Percentiles rank a stretch among this genome's conserved stretches.
Conservation (phyloP, 495 filamentous ascomycete species). For the Cryomyces minteri region DNA sequence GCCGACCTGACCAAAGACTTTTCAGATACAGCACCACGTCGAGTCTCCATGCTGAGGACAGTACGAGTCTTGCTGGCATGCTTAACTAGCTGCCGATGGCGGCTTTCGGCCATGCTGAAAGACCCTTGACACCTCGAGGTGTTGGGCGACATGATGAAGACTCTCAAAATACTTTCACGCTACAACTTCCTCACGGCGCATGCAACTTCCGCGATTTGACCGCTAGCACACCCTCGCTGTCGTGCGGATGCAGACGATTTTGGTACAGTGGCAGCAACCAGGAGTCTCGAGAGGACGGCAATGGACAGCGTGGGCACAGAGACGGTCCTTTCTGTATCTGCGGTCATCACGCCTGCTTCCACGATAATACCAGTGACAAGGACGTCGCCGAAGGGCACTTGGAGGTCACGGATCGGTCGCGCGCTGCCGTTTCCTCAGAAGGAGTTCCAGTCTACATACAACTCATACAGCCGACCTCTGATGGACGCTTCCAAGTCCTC, state of each 20-base stretch:
- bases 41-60: too few species aligned
- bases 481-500: neutral
- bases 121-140: neutral
- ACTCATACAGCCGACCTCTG: neutral
- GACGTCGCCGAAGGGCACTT: too few species aligned
- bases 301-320: conserved; percentile 14
- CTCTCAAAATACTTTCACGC: conserved; percentile 1
- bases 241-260: conserved; percentile 49
- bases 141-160: conserved; percentile 1
- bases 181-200: conserved; percentile 23
- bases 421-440: neutral
- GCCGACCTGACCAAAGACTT: too few species aligned
- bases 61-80: conserved; percentile 1
- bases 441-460: neutral
- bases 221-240: conserved; percentile 22
- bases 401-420: neutral
- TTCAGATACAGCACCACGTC: too few species aligned
- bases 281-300: conserved; percentile 11
- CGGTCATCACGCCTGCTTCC: conserved; percentile 55
- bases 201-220: conserved; percentile 44
- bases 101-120: conserved; percentile 3
- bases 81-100: conserved; percentile 11
- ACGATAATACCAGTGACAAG: conserved; percentile 23
- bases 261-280: conserved; percentile 28
- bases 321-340: conserved; percentile 44